These are phyloP conservation scores for Dysphania ambrosioides DNA, from an alignment of 148 eudicot species.

Conservation along the genomic window DNA sequence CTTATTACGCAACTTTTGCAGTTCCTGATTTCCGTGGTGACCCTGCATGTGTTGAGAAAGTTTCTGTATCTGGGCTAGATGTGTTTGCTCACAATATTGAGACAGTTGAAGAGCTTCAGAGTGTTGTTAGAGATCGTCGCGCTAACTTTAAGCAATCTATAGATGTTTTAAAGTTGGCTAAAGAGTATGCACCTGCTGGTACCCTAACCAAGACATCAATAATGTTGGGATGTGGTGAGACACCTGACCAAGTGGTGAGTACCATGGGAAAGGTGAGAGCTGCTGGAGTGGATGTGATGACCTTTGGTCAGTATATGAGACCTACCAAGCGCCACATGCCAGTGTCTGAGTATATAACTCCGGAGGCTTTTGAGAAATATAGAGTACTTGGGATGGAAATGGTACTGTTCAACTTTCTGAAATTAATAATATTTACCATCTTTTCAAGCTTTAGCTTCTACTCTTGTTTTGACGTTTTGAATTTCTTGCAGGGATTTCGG, in stretches of 20 bases:
- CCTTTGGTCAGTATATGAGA: conserved; percentile 96
- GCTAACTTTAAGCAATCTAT: conserved; percentile 92
- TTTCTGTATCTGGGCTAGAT: conserved; percentile 83
- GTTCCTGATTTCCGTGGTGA: conserved; percentile 98
- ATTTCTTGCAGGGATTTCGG: conserved; percentile 73
- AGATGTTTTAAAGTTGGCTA: conserved; percentile 77
- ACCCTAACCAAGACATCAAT: conserved; percentile 92
- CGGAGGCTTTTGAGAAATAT: conserved; percentile 87
- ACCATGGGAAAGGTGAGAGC: conserved; percentile 97
- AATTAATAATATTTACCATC: background rate
- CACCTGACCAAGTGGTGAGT: conserved; percentile 85
- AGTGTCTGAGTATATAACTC: conserved; percentile 83
- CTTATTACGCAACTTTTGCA: conserved; percentile 30
- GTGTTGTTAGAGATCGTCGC: conserved; percentile 82
- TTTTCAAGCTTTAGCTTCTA: background rate
- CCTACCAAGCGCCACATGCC: conserved; percentile 98
- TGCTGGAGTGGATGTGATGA: conserved; percentile 98
- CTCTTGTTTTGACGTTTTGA: conserved; percentile 4
- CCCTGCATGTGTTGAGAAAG: conserved; percentile 71
- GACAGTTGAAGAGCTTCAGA: conserved; percentile 95
- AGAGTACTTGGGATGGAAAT: conserved; percentile 82
- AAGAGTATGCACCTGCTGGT: conserved; percentile 81
- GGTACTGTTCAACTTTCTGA: conserved; percentile 34
- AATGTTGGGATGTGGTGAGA: conserved; percentile 97
- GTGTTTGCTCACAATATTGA: conserved; percentile 97